Percentiles rank a stretch among this genome's conserved stretches.
phyloP scores from a whole-genome alignment of 176 grass and related monocot species.

The Oryza officinalis region DNA sequence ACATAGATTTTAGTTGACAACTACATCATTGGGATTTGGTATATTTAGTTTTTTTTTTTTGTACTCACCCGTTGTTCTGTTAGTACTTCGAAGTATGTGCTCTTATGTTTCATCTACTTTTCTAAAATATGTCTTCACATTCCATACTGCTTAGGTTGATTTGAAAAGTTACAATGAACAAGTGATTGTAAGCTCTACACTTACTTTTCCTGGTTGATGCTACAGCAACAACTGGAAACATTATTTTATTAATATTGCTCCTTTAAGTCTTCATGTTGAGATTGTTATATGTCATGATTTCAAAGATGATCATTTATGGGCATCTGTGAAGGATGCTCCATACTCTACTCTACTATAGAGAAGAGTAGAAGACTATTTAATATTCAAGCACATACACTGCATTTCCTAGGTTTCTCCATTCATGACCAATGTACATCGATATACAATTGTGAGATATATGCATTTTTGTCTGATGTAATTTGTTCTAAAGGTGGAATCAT shows the following conservation, averaged over 20 bases:
- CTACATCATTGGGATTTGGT: neutral
- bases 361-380: neutral
- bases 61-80: neutral
- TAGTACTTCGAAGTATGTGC: neutral
- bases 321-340: neutral
- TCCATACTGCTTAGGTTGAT: neutral
- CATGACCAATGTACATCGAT: neutral
- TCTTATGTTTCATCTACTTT: neutral
- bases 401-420: neutral
- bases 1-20: neutral
- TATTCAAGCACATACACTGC: neutral
- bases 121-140: neutral
- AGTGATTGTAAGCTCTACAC: neutral
- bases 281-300: neutral
- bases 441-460: neutral
- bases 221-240: neutral
- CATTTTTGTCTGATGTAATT: neutral
- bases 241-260: neutral
- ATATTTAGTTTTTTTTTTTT: neutral
- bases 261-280: neutral
- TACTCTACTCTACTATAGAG: neutral
- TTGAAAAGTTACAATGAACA: neutral
- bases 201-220: slow-evolving; percentile 3
- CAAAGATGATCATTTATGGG: neutral
- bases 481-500: slow-evolving; percentile 64